Evolutionary conservation across 2,329 filamentous ascomycete species (phyloP), one percentile per base, ranked within the genome.

Genomic region (Colletotrichum tofieldiae): DNA sequence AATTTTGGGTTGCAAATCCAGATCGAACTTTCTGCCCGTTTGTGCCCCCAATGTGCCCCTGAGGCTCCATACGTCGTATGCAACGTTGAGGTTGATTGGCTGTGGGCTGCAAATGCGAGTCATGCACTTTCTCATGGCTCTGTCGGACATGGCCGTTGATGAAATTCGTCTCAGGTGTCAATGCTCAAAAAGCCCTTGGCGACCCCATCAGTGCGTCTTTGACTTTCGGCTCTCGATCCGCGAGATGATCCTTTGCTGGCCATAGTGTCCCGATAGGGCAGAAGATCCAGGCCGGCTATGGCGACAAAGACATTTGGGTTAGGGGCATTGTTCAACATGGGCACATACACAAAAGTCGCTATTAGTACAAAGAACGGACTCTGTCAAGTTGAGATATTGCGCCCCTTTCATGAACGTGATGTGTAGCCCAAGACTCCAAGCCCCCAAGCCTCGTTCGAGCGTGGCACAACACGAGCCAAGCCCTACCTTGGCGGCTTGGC

Each of bases 101-200:
- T 16, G 14, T 23, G 26, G 26, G 32, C 7, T 11, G 16, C 12
- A 2, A 37, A 39, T 26, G 41, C 65, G 68, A 71, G 68, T 71
- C 68, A 68, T 71, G 68, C 6, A 32, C 29, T 32, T 32, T 6
- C 4, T 32, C 29, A 32, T 37, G 26, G 64, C 68, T 58, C 68
- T 58, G n/a, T 39, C 58, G 58, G 65, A 68, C 64, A 51, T 52
- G 29, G 35, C 41, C 63, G 11, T 29, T 26, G 35, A 45, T 52
- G n/a, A 16, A 59, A 54, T 58, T 41, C 16, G 52, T 59, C 60
- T 65, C 67, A 39, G 52, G 60, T 59, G 26, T 37, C 52, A 18
- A 52, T 69, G 61, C 43, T 59, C 55, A 7, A 54, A 35, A 14
- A 11, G 4, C 43, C 23, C 64, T 45, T 60, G 55, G 64, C 64